Evolutionary conservation across 306 rosid genomes (phyloP).

Genomic region (Abrus pulchellus): DNA sequence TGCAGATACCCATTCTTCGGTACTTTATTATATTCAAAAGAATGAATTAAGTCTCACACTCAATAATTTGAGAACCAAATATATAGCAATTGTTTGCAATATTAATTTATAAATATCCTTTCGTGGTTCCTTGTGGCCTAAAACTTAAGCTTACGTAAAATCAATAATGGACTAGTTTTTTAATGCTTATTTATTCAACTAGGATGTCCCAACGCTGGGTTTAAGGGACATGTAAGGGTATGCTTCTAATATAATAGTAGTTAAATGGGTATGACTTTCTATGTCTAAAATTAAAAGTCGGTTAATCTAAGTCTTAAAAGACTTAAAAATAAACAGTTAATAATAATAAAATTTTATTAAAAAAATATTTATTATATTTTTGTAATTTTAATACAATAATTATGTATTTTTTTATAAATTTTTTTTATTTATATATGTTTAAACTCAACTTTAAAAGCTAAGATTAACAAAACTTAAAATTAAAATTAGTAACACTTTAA

Average conservation of each 20-base stretch:
- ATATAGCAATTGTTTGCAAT: conserved; percentile 19
- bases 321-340: too few relatives aligned
- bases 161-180: conserved; percentile 39
- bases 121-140: conserved; percentile 45
- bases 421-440: too few relatives aligned
- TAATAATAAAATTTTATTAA: too few relatives aligned
- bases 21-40: not conserved
- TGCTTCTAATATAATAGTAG: not conserved
- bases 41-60: not conserved
- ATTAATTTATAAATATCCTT: not conserved
- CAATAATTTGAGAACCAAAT: not conserved
- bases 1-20: conserved; percentile 65
- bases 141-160: conserved; percentile 16
- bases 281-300: not conserved
- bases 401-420: too few relatives aligned
- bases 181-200: conserved; percentile 24
- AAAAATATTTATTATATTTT: too few relatives aligned
- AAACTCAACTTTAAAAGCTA: too few relatives aligned
- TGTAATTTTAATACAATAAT: too few relatives aligned
- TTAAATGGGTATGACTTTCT: conserved; percentile 2
- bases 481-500: not conserved
- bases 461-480: not conserved
- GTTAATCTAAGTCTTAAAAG: too few relatives aligned
- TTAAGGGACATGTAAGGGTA: conserved; percentile 31
- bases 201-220: conserved; percentile 48